Base-by-base conservation (phyloP, 352 stramenopile genomes). In the Phytophthora boehmeriae region DNA sequence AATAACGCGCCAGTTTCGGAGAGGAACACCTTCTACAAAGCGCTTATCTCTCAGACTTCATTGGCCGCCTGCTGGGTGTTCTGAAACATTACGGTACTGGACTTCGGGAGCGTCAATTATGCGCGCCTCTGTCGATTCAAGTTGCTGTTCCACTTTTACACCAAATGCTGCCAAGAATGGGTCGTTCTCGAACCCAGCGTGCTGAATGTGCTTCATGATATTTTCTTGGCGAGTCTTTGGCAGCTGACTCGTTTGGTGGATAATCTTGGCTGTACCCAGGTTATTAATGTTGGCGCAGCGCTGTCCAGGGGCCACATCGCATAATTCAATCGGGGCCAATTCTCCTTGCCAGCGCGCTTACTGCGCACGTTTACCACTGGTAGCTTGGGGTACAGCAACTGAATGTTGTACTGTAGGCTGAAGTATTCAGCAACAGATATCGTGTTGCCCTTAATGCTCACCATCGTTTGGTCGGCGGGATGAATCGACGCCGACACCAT, bases 271-370 rank as follows among this genome's bases (percentile, higher is more conserved):
- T 14, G 80, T 90, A 46, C 92, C 78, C n/a, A 75, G 49, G 6
- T 92, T 80, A 35, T 86, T 87, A 23, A 88, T 77, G 35, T 78
- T 76, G 0, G 70, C 45, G 27, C 79, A 86, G 16, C 73, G 70
- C 57, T 95, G 84, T 8, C 79, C 76, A 0, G 74, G 70, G n/a
- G n/a, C n/a, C n/a, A n/a, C n/a, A n/a, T n/a, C n/a, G n/a, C n/a
- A n/a, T n/a, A n/a, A n/a, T n/a, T 95, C 86, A 38, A 95, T 83
- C 14, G 86, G 86, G 91, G 49, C 68, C 77, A 95, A 8, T 63
- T 76, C 47, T 64, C 39, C 25, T 51, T 54, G 2, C 60, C 60
- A 19, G 71, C 54, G n/a, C 50, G 53, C 47, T 71, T 66, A 20
- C 55, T 76, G 8, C 83, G 81, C 1, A 93, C 70, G 51, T 90